Evolutionary conservation across 2,329 filamentous ascomycete species (phyloP).

Genomic region (Nannizziopsis arthrosporioides): DNA sequence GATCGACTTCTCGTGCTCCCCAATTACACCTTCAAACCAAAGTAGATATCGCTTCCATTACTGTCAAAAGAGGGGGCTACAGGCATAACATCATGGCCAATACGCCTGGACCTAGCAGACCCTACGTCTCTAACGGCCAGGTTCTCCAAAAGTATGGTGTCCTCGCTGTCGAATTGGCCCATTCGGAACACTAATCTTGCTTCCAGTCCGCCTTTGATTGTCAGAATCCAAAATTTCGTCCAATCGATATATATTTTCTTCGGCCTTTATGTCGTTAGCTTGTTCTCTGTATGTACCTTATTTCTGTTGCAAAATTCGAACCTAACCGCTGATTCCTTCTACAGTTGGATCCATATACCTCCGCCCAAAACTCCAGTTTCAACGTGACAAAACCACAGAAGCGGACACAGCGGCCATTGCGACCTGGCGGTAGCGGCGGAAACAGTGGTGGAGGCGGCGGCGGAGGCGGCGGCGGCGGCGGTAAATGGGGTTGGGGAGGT

Average conservation of each 20-base stretch:
- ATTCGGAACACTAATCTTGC: neutral
- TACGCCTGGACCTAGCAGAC: conserved; percentile 14
- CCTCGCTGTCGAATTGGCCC: neutral
- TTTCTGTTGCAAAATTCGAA: neutral
- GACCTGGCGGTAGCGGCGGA: conserved; percentile 17
- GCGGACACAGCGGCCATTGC: conserved; percentile 16
- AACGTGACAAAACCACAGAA: conserved; percentile 29
- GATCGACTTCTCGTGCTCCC: too few relatives aligned
- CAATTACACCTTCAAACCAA: neutral
- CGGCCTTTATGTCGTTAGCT: conserved; percentile 39
- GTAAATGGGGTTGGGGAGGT: conserved; percentile 16
- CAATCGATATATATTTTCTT: conserved; percentile 37
- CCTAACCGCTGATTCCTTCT: neutral
- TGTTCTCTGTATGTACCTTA: conserved; percentile 35
- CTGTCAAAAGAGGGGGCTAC: neutral
- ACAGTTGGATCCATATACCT: conserved; percentile 37
- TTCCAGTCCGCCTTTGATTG: conserved; percentile 35
- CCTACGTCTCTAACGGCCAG: conserved; percentile 33
- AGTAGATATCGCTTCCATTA: too few relatives aligned
- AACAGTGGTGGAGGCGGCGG: conserved; percentile 16
- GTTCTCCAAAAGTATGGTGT: conserved; percentile 26
- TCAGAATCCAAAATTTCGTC: conserved; percentile 33
- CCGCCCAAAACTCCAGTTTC: conserved; percentile 37
- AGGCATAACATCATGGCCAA: conserved; percentile 24
- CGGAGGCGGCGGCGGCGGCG: conserved; percentile 14